Percentiles rank a stretch among this genome's conserved stretches.
Conservation (phyloP, 176 grass and related monocot genomes). For the Microstegium vimineum region DNA sequence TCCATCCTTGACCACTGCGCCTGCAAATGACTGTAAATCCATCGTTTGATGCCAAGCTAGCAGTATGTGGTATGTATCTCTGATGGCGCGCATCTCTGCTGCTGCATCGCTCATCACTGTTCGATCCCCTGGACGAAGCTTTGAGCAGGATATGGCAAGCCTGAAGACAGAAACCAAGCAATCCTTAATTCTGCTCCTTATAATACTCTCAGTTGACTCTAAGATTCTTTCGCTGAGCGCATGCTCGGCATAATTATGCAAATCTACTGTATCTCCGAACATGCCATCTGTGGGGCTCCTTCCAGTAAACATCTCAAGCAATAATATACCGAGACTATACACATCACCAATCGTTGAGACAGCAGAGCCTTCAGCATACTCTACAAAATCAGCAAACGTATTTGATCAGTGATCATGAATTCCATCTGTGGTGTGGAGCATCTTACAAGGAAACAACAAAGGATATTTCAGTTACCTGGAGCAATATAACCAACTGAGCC, state of each 20-base stretch:
- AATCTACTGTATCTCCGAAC: not conserved
- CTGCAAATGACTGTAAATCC: not conserved
- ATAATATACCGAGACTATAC: conserved; percentile 32
- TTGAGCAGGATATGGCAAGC: conserved; percentile 21
- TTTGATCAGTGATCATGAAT: not conserved
- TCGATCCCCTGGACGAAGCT: not conserved
- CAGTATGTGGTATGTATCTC: not conserved
- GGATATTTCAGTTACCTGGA: no score
- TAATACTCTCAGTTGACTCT: not conserved
- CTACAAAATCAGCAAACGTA: not conserved
- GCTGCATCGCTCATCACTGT: not conserved
- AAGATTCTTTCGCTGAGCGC: not conserved
- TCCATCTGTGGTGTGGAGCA: no score
- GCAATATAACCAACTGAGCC: no score
- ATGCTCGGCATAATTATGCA: not conserved
- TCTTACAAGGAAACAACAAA: no score
- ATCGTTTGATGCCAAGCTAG: not conserved
- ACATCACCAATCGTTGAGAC: conserved; percentile 13
- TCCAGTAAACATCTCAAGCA: conserved; percentile 33
- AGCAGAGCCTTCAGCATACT: conserved; percentile 19
- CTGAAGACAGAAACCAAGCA: conserved; percentile 1
- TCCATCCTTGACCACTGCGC: not conserved
- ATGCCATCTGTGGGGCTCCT: not conserved
- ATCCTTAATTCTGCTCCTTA: not conserved
- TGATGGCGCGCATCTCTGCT: conserved; percentile 10